Evolutionary conservation across 192 early-diverging fungal species (phyloP), one percentile per base, ranked within the genome.

Genomic region (Rhizophagus clarus): DNA sequence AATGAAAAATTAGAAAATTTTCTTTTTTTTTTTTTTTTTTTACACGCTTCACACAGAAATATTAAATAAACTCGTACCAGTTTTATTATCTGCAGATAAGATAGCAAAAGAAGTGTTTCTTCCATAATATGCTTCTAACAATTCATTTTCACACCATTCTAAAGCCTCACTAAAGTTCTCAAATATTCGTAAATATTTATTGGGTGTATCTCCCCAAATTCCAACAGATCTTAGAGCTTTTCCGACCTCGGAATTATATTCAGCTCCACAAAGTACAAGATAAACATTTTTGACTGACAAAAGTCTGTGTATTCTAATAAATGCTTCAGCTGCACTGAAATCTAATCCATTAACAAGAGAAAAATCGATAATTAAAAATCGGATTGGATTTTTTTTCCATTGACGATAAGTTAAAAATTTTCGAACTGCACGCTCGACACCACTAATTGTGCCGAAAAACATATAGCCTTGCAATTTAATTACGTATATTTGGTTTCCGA

Each of bases 401-500:
- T 85, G 87, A 49, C 90, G 88, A 61, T 90, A 83, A 26, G 88
- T 89, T 15, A 94, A 85, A 67, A 92, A 84, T 29, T 88, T 85
- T 64, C 89, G 89, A 69, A 95, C 92, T n/a, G 85, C 88, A 24
- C 85, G 87, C 76, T 95, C 94, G 20, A 96, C 90, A 76, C 94
- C 92, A 73, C 91, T 93, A 78, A 97, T 95, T 1, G 97, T 97
- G 61, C 97, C 97, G 87, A 98, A 99, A 81, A 99, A 99, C 89
- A 99, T 89, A 79, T 97, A 97, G 26, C 97, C 94, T 83, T 99
- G 96, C 68, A 98, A 82, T 79, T 93, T 93, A 83, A 98, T 89
- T 10, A 95, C 91, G 75, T 94, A 92, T 72, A 97, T 97, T 80
- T 96, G 95, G 14, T 86, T 88, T 42, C 94, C 95, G 12, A 96